Evolutionary conservation across 192 early-diverging fungal species (phyloP).

Genomic region (Backusella liffmaniae): DNA sequence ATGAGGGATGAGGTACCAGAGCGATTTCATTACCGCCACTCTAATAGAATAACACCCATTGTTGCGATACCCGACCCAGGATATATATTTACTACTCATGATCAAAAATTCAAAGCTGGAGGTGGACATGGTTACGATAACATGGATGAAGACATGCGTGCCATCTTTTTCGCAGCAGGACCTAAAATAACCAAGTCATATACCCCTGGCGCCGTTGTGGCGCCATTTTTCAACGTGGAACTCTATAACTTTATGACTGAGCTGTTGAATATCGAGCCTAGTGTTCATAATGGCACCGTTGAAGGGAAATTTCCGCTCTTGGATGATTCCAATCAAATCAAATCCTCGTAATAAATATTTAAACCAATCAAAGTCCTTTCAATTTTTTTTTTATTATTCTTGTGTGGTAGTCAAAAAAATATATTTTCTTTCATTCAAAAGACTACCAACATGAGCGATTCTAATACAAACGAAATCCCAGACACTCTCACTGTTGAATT

Average conservation of each 20-base stretch:
- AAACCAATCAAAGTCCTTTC: background rate
- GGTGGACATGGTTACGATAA: conserved; percentile 89
- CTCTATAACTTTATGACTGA: conserved; percentile 65
- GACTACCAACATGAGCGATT: background rate
- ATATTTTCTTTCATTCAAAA: background rate
- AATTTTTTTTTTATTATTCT: background rate
- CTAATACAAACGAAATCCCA: background rate
- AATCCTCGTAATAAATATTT: background rate
- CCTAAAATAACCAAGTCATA: conserved; percentile 36
- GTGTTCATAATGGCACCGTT: conserved; percentile 73
- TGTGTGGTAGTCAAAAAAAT: background rate
- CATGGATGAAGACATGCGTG: conserved; percentile 73
- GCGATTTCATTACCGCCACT: conserved; percentile 66
- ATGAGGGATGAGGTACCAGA: conserved; percentile 66
- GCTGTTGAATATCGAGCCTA: conserved; percentile 54
- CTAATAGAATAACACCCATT: conserved; percentile 72
- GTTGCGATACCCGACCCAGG: conserved; percentile 65
- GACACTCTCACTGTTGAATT: background rate
- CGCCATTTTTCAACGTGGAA: conserved; percentile 69
- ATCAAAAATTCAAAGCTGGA: conserved; percentile 19
- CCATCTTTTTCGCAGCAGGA: conserved; percentile 81
- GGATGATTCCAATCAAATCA: background rate
- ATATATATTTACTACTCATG: conserved; percentile 46
- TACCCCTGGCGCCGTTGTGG: conserved; percentile 20
- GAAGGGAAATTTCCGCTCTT: conserved; percentile 10